phyloP scores from a whole-genome alignment of 2,329 filamentous ascomycete species.

The Colletotrichum siamense region DNA sequence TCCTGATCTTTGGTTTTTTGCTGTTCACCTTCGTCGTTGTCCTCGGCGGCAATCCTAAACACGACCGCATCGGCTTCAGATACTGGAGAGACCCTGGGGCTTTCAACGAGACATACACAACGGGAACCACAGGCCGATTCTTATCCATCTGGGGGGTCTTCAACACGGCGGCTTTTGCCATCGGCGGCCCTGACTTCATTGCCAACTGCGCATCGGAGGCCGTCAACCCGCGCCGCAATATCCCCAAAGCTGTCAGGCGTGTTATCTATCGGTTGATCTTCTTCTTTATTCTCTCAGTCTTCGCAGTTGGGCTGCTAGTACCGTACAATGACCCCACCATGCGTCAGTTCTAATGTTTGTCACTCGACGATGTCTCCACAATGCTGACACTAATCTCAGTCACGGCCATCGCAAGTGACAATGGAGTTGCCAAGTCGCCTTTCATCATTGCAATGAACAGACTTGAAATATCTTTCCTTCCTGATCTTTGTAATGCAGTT shows the following conservation, averaged over 20 bases:
- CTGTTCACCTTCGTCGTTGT: background rate
- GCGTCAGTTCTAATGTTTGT: background rate
- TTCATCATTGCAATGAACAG: background rate
- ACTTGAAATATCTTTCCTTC: background rate
- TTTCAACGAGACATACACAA: background rate
- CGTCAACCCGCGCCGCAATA: background rate
- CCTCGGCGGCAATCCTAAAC: background rate
- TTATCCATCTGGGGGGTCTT: background rate
- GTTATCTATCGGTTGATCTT: background rate
- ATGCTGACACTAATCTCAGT: background rate
- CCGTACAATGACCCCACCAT: background rate
- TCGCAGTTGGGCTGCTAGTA: background rate
- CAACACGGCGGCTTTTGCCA: background rate
- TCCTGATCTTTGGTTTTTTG: background rate
- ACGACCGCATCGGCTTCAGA: background rate
- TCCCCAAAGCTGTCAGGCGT: background rate
- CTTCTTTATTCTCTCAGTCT: background rate
- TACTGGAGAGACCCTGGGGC: background rate
- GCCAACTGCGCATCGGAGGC: background rate
- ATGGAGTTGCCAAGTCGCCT: background rate
- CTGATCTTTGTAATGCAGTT: background rate
- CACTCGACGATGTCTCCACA: background rate
- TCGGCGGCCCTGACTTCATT: background rate
- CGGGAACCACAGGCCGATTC: background rate
- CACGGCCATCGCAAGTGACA: background rate